Conservation (phyloP, 495 filamentous ascomycete species). For the Pyrenula aspistea region DNA sequence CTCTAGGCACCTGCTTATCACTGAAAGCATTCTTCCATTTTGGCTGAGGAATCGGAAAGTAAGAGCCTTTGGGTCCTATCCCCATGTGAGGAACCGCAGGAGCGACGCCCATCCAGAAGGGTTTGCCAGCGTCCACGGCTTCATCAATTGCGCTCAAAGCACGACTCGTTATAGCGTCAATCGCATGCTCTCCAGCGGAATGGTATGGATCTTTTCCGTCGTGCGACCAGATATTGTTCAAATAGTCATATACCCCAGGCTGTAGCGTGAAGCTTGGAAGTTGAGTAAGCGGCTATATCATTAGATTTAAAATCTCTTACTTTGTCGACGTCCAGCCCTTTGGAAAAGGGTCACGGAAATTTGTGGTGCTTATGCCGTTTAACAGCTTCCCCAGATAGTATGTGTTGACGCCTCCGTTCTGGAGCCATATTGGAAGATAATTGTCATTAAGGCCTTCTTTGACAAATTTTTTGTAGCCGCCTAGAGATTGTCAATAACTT, state of each 20-base stretch:
- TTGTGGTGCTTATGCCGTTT: slow-evolving; percentile 46
- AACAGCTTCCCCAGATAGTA: slow-evolving; percentile 66
- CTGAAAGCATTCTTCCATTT: background rate
- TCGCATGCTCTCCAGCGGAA: background rate
- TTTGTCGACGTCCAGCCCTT: slow-evolving; percentile 28
- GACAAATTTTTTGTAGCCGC: slow-evolving; percentile 61
- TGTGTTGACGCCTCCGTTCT: slow-evolving; percentile 54
- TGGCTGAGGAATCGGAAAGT: background rate
- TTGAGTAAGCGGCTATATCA: background rate
- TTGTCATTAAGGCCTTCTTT: slow-evolving; percentile 51
- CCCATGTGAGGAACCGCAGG: background rate
- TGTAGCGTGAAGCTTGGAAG: background rate
- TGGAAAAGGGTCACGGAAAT: slow-evolving; percentile 43
- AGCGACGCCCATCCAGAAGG: background rate
- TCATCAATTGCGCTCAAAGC: background rate
- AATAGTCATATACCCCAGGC: background rate
- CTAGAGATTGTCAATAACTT: no score
- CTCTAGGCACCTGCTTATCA: background rate
- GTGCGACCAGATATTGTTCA: background rate
- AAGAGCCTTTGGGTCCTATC: background rate
- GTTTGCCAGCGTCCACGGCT: background rate
- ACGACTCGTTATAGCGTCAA: background rate
- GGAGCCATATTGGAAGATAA: slow-evolving; percentile 59
- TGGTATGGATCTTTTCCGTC: background rate
- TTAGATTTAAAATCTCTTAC: background rate